A percentile compares a stretch with the other conserved stretches of the same genome.
Evolutionary conservation across 1,139 yeast genomes (phyloP).

Genomic region (Yamadazyma epiphylla): DNA sequence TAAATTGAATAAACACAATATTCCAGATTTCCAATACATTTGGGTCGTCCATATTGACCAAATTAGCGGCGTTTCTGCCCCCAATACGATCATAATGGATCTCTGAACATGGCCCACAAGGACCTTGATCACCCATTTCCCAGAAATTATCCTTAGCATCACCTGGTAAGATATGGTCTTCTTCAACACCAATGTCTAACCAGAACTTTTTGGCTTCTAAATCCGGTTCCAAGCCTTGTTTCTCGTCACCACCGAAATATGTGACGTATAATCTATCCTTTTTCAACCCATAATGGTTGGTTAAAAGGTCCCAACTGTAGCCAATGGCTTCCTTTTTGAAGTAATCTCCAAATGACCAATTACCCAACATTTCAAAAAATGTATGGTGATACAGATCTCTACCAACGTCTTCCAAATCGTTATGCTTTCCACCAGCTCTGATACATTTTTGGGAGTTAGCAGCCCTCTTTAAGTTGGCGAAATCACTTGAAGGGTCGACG

Average conservation of each 20-base stretch:
- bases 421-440: constrained; percentile 99
- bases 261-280: constrained; percentile 85
- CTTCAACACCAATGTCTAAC: constrained; percentile 83
- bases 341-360: constrained; percentile 99
- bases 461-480: constrained; percentile 81
- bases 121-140: constrained; percentile 99
- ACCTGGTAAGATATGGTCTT: constrained; percentile 92
- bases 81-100: constrained; percentile 97
- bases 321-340: constrained; percentile 90
- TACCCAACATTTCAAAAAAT: constrained; percentile 97
- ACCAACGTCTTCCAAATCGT: constrained; percentile 97
- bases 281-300: constrained; percentile 76
- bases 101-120: constrained; percentile 99
- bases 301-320: constrained; percentile 88
- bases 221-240: constrained; percentile 86
- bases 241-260: constrained; percentile 89
- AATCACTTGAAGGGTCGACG: constrained; percentile 89
- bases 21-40: constrained; percentile 98
- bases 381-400: constrained; percentile 97
- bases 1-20: constrained; percentile 91
- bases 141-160: constrained; percentile 89
- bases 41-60: constrained; percentile 96
- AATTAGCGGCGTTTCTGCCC: constrained; percentile 86
- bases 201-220: constrained; percentile 87
- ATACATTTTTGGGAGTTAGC: constrained; percentile 96